These are phyloP conservation scores for Eucalyptus lansdowneana DNA, from an alignment of 345 rosid genomes.

Conservation along the genomic window DNA sequence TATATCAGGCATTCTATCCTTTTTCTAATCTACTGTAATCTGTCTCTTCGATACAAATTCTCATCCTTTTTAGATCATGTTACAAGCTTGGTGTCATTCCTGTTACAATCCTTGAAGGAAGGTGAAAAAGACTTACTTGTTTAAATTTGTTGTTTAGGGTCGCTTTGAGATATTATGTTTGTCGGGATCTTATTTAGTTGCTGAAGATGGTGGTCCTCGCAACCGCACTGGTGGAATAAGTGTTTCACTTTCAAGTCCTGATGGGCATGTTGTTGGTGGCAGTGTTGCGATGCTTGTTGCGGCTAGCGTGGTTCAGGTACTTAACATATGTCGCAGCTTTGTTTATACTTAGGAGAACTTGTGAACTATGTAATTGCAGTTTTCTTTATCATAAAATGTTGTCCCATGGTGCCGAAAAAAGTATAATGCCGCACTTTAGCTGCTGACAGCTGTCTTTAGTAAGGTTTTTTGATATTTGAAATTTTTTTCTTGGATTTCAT, in stretches of 20 bases:
- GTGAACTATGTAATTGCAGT: neutral
- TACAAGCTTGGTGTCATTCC: neutral
- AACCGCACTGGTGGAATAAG: constrained; percentile 85
- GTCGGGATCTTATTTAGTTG: constrained; percentile 86
- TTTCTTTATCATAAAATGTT: neutral
- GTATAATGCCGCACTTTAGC: neutral
- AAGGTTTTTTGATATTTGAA: neutral
- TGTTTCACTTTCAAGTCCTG: constrained; percentile 85
- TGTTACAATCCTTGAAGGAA: neutral
- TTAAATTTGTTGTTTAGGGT: constrained; percentile 45
- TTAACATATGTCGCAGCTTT: neutral
- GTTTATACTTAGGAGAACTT: neutral
- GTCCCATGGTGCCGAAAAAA: neutral
- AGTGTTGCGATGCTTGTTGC: constrained; percentile 76
- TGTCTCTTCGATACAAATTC: neutral
- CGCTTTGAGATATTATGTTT: constrained; percentile 86
- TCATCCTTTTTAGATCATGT: neutral
- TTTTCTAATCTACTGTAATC: neutral
- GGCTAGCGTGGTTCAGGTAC: constrained; percentile 78
- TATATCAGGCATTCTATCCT: neutral
- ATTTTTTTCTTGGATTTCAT: neutral
- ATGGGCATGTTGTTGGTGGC: constrained; percentile 91
- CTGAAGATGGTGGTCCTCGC: constrained; percentile 78
- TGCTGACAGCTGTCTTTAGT: neutral
- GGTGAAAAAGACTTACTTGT: constrained; percentile 4